These are phyloP conservation scores for Irpex sp. DNA, from an alignment of 1,284 basidiomycete genomes.

Conservation along the genomic window DNA sequence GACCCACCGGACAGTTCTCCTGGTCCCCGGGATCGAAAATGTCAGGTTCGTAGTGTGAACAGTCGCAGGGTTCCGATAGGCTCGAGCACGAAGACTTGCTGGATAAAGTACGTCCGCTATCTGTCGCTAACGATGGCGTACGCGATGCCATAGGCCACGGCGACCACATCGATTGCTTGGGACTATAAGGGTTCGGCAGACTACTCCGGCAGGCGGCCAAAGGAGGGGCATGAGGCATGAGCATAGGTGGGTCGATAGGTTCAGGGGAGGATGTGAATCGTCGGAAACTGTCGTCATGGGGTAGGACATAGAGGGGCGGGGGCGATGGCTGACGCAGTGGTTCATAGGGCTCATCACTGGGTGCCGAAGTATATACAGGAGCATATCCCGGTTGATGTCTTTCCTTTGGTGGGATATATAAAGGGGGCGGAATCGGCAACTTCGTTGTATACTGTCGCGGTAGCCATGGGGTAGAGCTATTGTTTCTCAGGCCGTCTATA, in stretches of 20 bases:
- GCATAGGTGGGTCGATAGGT: neutral
- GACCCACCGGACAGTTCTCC: neutral
- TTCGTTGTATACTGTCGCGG: neutral
- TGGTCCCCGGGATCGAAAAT: neutral
- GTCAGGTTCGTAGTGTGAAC: neutral
- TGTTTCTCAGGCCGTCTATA: neutral
- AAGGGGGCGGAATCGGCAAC: neutral
- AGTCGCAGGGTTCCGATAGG: neutral
- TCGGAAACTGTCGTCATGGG: neutral
- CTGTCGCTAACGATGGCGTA: neutral
- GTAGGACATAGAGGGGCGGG: neutral
- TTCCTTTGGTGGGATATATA: neutral
- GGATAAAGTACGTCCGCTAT: neutral
- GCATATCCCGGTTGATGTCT: neutral
- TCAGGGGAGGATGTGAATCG: neutral
- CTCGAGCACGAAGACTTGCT: neutral
- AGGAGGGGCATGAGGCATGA: neutral
- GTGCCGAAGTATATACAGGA: neutral
- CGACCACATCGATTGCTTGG: neutral
- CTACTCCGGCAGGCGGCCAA: neutral
- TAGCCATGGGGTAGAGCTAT: neutral
- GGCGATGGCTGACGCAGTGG: neutral
- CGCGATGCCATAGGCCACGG: neutral
- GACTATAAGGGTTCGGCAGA: neutral
- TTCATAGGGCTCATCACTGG: neutral